Conservation (phyloP, 2,329 filamentous ascomycete species). For the Exophiala xenobiotica region DNA sequence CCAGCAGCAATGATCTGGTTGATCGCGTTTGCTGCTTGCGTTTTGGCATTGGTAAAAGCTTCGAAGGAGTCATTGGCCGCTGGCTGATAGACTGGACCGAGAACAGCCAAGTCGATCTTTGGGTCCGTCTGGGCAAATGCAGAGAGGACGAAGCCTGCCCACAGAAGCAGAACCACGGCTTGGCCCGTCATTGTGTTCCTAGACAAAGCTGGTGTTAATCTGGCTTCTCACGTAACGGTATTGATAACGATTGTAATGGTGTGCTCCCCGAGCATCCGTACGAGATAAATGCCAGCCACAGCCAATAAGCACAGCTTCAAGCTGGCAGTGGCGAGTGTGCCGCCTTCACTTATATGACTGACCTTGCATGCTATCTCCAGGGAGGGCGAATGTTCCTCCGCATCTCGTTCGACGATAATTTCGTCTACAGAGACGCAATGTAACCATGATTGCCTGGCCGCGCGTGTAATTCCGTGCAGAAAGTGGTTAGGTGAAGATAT, state of each 20-base stretch:
- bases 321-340: neutral
- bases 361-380: neutral
- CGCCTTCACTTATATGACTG: neutral
- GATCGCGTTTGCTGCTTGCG: conserved; percentile 8
- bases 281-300: no score
- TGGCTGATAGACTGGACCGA: conserved; percentile 7
- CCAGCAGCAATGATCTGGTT: conserved; percentile 7
- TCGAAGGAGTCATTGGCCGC: conserved; percentile 3
- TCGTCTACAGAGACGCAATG: neutral
- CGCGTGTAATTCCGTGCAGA: neutral
- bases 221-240: neutral
- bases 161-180: neutral
- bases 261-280: no score
- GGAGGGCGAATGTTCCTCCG: neutral
- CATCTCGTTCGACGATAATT: neutral
- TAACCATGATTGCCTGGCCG: neutral
- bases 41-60: conserved; percentile 5
- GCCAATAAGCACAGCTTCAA: neutral
- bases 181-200: neutral
- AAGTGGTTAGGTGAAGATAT: no score
- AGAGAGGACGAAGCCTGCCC: neutral
- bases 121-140: neutral
- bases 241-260: neutral
- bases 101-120: conserved; percentile 7
- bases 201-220: neutral